These are phyloP conservation scores for Lolium multiflorum DNA, from an alignment of 176 grass and related monocot genomes.

Conservation along the genomic window DNA sequence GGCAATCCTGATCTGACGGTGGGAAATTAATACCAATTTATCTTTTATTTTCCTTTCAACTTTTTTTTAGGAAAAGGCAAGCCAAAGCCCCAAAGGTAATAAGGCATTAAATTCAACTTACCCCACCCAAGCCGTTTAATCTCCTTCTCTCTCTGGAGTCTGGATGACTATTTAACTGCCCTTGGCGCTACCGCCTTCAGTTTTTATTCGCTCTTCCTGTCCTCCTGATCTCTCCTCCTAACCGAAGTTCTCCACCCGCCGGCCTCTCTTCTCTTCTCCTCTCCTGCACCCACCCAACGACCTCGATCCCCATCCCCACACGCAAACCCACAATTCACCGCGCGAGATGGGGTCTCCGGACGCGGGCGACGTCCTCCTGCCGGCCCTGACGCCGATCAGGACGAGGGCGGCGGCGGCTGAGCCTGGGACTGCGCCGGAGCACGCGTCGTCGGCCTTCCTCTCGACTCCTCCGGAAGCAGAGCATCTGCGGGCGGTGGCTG, in stretches of 20 bases:
- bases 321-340: slow-evolving; percentile 15
- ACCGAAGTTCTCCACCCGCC: not conserved
- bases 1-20: not conserved
- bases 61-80: not conserved
- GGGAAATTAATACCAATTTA: not conserved
- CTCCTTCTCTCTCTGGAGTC: not conserved
- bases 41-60: not conserved
- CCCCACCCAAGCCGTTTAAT: slow-evolving; percentile 21
- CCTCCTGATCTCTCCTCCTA: not conserved
- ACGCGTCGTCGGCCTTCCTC: not conserved
- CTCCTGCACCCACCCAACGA: slow-evolving; percentile 4
- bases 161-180: slow-evolving; percentile 57
- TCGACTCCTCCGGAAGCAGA: slow-evolving; percentile 18
- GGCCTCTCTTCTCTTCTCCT: slow-evolving; percentile 4
- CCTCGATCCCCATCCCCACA: not conserved
- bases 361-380: slow-evolving; percentile 26
- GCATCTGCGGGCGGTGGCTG: not conserved
- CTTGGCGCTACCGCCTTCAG: slow-evolving; percentile 44
- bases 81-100: slow-evolving; percentile 8
- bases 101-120: slow-evolving; percentile 11
- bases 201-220: not conserved
- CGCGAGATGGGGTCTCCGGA: slow-evolving; percentile 43
- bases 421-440: not conserved
- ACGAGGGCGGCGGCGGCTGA: not conserved
- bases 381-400: slow-evolving; percentile 45